A percentile compares a stretch with the other conserved stretches of the same genome.
phyloP scores from a whole-genome alignment of 345 rosid species.

The Corchorus olitorius region DNA sequence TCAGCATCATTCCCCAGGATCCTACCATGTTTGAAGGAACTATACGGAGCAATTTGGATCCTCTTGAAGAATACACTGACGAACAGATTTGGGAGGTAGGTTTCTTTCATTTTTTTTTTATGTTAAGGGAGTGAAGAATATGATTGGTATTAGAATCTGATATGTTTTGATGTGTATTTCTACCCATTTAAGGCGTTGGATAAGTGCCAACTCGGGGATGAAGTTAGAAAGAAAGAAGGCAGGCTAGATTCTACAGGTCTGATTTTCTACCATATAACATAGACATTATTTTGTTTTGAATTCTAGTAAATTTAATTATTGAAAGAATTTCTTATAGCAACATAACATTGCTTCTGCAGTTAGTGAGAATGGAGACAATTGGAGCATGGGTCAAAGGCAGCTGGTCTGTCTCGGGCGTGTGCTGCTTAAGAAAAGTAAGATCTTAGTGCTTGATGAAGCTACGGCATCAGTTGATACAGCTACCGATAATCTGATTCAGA shows the following conservation, averaged over 20 bases:
- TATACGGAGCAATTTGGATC: no score
- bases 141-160: background rate
- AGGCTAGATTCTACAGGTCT: constrained; percentile 53
- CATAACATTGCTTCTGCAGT: no score
- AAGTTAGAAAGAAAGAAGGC: constrained; percentile 54
- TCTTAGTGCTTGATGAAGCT: constrained; percentile 65
- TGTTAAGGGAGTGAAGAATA: background rate
- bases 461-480: constrained; percentile 66
- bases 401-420: constrained; percentile 60
- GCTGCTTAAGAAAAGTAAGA: constrained; percentile 49
- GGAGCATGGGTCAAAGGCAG: constrained; percentile 77
- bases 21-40: no score
- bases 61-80: no score
- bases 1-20: no score
- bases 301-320: no score
- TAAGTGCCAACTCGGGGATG: constrained; percentile 66
- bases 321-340: no score
- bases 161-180: background rate
- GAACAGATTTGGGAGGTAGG: background rate
- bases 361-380: constrained; percentile 59
- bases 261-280: no score
- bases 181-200: constrained; percentile 49
- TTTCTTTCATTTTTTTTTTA: background rate
- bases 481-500: constrained; percentile 61
- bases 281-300: no score